Evolutionary conservation across 2,329 filamentous ascomycete genomes (phyloP).

Genomic region (Fusarium nisikadoi): DNA sequence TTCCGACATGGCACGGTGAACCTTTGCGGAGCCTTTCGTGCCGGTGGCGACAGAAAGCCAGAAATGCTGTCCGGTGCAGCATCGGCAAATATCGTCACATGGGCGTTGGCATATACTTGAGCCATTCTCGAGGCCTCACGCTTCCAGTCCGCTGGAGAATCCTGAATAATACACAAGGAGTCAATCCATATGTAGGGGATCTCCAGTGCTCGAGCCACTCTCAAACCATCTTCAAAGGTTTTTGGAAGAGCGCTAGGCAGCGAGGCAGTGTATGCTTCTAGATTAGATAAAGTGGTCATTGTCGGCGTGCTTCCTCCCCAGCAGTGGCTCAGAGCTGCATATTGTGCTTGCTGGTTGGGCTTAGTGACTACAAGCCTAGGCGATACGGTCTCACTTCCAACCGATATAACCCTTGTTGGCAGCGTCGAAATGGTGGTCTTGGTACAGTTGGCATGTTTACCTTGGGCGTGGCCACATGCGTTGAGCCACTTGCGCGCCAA

Average conservation of each 20-base stretch:
- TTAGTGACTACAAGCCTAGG: background rate
- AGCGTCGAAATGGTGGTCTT: background rate
- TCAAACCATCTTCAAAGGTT: slow-evolving; percentile 2
- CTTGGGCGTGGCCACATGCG: background rate
- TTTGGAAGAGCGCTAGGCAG: background rate
- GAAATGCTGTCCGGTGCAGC: background rate
- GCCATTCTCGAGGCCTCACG: slow-evolving; percentile 12
- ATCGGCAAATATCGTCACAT: slow-evolving; percentile 10
- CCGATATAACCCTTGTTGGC: background rate
- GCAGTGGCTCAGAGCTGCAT: slow-evolving; percentile 10
- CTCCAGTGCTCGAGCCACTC: background rate
- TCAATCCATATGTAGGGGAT: slow-evolving; percentile 21
- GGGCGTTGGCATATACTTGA: slow-evolving; percentile 10
- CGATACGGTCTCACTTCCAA: background rate
- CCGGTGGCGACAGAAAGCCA: background rate
- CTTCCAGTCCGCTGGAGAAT: slow-evolving; percentile 8
- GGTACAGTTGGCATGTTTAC: background rate
- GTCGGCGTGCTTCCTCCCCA: slow-evolving; percentile 11
- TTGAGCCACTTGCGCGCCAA: background rate
- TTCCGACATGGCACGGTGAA: background rate
- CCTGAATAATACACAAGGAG: slow-evolving; percentile 13
- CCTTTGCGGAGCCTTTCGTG: background rate
- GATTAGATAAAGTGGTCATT: background rate
- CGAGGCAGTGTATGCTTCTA: background rate
- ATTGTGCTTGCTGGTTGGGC: background rate